Base-by-base conservation (phyloP, 2,329 filamentous ascomycete genomes). In the Rutstroemia sp. region DNA sequence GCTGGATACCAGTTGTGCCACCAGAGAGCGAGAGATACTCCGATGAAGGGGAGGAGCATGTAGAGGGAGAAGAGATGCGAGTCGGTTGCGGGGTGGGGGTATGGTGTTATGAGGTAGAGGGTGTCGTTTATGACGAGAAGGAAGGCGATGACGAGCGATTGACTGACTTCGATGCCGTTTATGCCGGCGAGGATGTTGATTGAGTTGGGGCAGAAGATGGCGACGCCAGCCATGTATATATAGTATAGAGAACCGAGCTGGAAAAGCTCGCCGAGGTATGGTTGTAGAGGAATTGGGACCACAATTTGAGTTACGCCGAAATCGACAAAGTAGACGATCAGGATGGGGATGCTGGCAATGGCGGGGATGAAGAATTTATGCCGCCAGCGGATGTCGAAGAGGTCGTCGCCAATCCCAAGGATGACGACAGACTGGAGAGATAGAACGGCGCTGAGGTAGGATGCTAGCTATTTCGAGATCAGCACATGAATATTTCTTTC, bases 111-210 rank as follows among this genome's bases (percentile, higher is more conserved):
- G 50, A 97, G 82, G 73, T 97, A 99, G 61, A 97, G 79, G 52
- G 81, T 77, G 71, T 97, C 94, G 75, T 99, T 99, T 70, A 90
- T 75, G 58, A 87, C 82, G 63, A 99, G 82, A 51, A 97, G 80
- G 53, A 84, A 72, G 25, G 92, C 92, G 69, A 99, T 89, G 61
- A 96, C 88, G 60, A 99, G 77, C 58, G 91, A 96, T 74, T 99
- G 94, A 10, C 88, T 84, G 55, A 97, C 94, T 72, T 99, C 94
- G 70, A 99, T 94, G 55, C 94, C 94, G 72, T 99, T 99, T 73
- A 99, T 89, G n/a, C 94, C 94, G 0, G 94, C 94, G n/a, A 99
- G 78, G 74, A 99, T 99, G 77, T 99, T 99, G 81, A 99, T 99
- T 72, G 90, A 91, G 75, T 99, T 97, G 6, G 94, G 92, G 64